A percentile compares a stretch with the other conserved stretches of the same genome.
Conservation (phyloP, 805 yeast genomes). For the Jamesozyma piceae region DNA sequence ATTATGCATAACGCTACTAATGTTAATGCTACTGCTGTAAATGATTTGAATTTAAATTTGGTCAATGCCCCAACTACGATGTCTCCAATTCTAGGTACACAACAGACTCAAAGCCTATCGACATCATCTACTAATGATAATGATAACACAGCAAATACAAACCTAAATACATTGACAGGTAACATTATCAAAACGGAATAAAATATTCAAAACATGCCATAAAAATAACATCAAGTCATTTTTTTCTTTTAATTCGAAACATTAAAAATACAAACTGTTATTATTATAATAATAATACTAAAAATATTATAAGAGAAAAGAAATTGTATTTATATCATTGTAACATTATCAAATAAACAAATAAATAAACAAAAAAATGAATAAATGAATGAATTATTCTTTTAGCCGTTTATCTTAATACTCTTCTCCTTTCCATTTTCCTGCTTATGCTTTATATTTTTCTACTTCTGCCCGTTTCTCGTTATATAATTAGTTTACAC, state of each 20-base stretch:
- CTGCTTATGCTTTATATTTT: too few relatives aligned
- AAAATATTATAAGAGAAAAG: too few relatives aligned
- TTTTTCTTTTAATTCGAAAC: too few relatives aligned
- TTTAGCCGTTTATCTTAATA: too few relatives aligned
- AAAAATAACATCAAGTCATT: not conserved
- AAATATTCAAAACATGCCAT: not conserved
- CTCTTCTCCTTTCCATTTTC: too few relatives aligned
- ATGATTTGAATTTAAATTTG: not conserved
- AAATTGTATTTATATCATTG: not conserved
- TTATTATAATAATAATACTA: not conserved
- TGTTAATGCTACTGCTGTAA: not conserved
- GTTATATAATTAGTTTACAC: too few relatives aligned
- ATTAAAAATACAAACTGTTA: too few relatives aligned
- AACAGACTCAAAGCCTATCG: not conserved
- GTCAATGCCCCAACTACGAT: not conserved
- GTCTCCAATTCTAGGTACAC: slow-evolving; percentile 29
- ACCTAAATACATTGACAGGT: not conserved
- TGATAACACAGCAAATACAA: not conserved
- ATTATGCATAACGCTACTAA: not conserved
- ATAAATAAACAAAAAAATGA: too few relatives aligned
- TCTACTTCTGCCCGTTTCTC: too few relatives aligned
- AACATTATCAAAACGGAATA: not conserved
- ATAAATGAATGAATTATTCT: too few relatives aligned
- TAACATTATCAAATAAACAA: not conserved
- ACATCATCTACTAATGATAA: not conserved